Evolutionary conservation across 2,329 filamentous ascomycete genomes (phyloP).

Genomic region (Alternaria gansuensis): DNA sequence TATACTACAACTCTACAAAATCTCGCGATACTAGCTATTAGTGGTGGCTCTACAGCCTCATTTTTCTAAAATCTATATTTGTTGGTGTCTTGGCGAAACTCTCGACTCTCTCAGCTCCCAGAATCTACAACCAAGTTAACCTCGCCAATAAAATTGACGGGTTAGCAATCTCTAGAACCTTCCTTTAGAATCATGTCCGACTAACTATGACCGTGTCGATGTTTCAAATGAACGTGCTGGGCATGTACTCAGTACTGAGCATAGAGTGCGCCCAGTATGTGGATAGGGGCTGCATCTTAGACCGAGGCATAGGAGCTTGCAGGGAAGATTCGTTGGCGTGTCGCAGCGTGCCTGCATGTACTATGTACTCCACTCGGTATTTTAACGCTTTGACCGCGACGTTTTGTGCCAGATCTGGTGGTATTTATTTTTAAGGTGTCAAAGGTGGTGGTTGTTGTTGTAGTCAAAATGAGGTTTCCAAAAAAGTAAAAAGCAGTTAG

Average conservation of each 20-base stretch:
- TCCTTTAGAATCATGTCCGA: neutral
- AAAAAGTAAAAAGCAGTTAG: no score
- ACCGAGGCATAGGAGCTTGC: neutral
- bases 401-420: neutral
- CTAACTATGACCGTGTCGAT: neutral
- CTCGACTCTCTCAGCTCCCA: fast-evolving
- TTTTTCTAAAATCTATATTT: no score
- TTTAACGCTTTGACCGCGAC: neutral
- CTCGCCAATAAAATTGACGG: neutral
- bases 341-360: neutral
- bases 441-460: no score
- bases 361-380: neutral
- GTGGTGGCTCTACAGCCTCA: no score
- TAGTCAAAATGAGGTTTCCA: no score
- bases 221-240: neutral
- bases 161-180: neutral
- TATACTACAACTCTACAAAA: no score
- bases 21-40: no score
- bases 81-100: neutral
- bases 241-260: neutral
- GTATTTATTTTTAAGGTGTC: no score
- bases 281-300: neutral
- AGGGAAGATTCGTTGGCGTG: neutral
- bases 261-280: neutral
- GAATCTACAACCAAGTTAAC: neutral